A percentile compares a stretch with the other conserved stretches of the same genome.
These are phyloP conservation scores for Dillenia suffruticosa DNA, from an alignment of 164 flowering plant species.

Conservation along the genomic window DNA sequence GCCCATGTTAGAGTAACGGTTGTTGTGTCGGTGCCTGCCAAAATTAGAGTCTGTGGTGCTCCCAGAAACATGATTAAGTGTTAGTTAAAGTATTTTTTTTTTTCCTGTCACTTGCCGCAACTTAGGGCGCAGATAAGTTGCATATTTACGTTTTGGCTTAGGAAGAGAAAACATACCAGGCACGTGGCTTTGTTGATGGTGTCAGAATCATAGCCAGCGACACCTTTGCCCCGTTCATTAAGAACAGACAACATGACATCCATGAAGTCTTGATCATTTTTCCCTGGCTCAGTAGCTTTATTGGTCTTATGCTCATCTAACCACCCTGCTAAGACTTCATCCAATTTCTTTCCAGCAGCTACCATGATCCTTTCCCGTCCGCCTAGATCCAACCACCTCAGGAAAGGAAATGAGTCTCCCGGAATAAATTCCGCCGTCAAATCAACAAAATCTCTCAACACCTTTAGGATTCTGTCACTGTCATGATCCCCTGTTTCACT, in stretches of 20 bases:
- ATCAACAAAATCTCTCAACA: conserved; percentile 2
- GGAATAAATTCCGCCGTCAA: conserved; percentile 10
- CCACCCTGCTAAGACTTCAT: conserved; percentile 12
- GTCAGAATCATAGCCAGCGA: background rate
- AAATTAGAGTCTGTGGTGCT: background rate
- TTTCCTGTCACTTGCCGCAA: too few relatives aligned
- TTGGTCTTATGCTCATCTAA: conserved; percentile 25
- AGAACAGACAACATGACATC: conserved; percentile 5
- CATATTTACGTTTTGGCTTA: too few relatives aligned
- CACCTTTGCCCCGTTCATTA: background rate
- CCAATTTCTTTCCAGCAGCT: conserved; percentile 10
- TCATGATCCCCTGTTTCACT: background rate
- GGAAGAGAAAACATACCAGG: conserved; percentile 4
- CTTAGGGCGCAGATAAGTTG: too few relatives aligned
- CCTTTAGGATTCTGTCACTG: background rate
- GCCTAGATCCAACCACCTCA: conserved; percentile 25
- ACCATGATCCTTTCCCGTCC: conserved; percentile 32
- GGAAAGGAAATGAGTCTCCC: conserved; percentile 23
- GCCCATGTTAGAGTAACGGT: conserved; percentile 6
- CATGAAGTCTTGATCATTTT: conserved; percentile 8
- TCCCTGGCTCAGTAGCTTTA: background rate
- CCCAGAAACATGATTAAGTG: too few relatives aligned
- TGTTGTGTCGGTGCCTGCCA: conserved; percentile 4
- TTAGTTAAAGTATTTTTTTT: too few relatives aligned
- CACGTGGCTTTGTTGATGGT: conserved; percentile 7